These are phyloP conservation scores for Nidula microcarpa DNA, from an alignment of 768 basidiomycete genomes.

Conservation along the genomic window DNA sequence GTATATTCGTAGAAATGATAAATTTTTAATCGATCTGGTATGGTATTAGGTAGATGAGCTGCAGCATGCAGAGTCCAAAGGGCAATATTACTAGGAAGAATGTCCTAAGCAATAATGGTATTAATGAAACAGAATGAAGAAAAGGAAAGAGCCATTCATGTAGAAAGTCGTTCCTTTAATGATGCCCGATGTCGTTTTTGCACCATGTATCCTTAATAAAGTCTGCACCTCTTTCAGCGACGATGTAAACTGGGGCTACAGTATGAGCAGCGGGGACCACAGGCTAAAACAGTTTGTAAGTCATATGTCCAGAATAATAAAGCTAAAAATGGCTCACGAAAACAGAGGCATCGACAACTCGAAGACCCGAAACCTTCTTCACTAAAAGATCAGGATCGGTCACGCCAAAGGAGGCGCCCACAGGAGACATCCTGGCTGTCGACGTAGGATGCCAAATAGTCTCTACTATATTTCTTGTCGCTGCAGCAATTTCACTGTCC, in stretches of 20 bases:
- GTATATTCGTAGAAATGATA: too few relatives aligned
- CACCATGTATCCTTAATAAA: background rate
- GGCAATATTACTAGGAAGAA: too few relatives aligned
- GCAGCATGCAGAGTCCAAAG: too few relatives aligned
- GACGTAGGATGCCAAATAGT: slow-evolving; percentile 9
- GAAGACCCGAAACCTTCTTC: slow-evolving; percentile 21
- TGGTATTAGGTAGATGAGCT: too few relatives aligned
- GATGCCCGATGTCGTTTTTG: too few relatives aligned
- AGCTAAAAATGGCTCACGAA: slow-evolving; percentile 4
- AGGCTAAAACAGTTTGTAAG: background rate
- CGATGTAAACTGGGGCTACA: background rate
- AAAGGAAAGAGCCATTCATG: too few relatives aligned
- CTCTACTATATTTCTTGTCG: slow-evolving; percentile 1
- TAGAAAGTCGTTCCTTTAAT: too few relatives aligned
- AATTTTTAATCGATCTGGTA: too few relatives aligned
- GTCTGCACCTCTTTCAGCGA: background rate
- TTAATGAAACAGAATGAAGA: too few relatives aligned
- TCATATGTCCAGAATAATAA: background rate
- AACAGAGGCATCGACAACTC: slow-evolving; percentile 27
- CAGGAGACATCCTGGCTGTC: slow-evolving; percentile 13
- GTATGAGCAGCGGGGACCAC: background rate
- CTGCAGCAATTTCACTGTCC: slow-evolving; percentile 11
- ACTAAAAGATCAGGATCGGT: slow-evolving; percentile 21
- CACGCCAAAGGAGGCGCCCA: slow-evolving; percentile 13
- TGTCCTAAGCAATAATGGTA: too few relatives aligned